Evolutionary conservation across 768 basidiomycete species (phyloP).

Genomic region (Infundibulicybe gibba): DNA sequence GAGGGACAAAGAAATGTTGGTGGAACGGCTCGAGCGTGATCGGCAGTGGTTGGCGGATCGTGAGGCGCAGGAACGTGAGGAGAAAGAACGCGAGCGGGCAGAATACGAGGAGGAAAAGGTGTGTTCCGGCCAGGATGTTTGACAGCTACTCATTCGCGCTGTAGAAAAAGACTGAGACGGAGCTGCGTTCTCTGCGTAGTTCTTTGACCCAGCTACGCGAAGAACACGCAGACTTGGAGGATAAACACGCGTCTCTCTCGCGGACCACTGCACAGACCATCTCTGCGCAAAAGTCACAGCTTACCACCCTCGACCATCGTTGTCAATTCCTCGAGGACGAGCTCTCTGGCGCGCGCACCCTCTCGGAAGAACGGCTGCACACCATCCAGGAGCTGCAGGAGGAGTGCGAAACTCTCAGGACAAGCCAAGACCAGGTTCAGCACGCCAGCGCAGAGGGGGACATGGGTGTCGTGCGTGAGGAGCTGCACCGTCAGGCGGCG

Average conservation of each 20-base stretch:
- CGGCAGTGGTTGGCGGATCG: conserved; percentile 65
- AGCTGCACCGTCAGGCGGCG: conserved; percentile 61
- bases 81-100: conserved; percentile 54
- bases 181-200: conserved; percentile 48
- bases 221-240: conserved; percentile 58
- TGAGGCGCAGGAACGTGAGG: conserved; percentile 65
- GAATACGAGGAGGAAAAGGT: conserved; percentile 62
- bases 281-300: conserved; percentile 47
- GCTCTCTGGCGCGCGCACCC: conserved; percentile 32
- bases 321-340: conserved; percentile 45
- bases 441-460: conserved; percentile 37
- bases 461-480: conserved; percentile 63
- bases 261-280: conserved; percentile 47
- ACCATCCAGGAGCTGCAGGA: conserved; percentile 42
- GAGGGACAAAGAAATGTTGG: conserved; percentile 55
- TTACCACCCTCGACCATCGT: conserved; percentile 44
- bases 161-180: conserved; percentile 47
- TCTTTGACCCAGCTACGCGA: conserved; percentile 48
- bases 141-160: neutral
- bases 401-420: conserved; percentile 41
- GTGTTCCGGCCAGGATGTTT: conserved; percentile 9
- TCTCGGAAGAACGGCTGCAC: conserved; percentile 36
- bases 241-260: conserved; percentile 44
- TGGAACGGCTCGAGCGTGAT: conserved; percentile 70
- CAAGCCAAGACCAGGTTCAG: conserved; percentile 24